Evolutionary conservation across 225 moss, liverwort and hornwort genomes (phyloP).

Genomic region (Physcomitrellopsis africana): DNA sequence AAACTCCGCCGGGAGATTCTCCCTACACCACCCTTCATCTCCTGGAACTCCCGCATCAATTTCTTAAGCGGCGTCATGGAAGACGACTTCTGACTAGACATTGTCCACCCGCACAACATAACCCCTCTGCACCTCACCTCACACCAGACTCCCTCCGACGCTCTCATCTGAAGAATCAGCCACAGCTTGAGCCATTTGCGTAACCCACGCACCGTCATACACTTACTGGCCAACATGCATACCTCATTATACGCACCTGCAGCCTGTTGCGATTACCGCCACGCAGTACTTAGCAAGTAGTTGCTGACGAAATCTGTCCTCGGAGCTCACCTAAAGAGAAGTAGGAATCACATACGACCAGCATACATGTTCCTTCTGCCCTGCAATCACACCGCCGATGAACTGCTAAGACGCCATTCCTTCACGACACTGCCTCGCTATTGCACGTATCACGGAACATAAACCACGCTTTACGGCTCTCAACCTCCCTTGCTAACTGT

Average conservation of each 20-base stretch:
- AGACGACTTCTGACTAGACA: slow-evolving; percentile 67
- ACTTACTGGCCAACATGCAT: slow-evolving; percentile 58
- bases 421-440: too few species aligned
- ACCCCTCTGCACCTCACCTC: slow-evolving; percentile 41
- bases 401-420: too few species aligned
- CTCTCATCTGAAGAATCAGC: slow-evolving; percentile 47
- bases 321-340: too few species aligned
- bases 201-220: slow-evolving; percentile 53
- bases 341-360: too few species aligned
- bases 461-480: too few species aligned
- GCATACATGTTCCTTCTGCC: too few species aligned
- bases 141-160: slow-evolving; percentile 58
- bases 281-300: not conserved
- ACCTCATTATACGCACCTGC: slow-evolving; percentile 48
- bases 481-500: too few species aligned
- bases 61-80: slow-evolving; percentile 97
- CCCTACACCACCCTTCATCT: slow-evolving; percentile 98
- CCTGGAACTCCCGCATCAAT: slow-evolving; percentile 87
- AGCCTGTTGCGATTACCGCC: not conserved
- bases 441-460: too few species aligned
- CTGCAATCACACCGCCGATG: too few species aligned
- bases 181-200: slow-evolving; percentile 60
- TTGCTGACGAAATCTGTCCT: too few species aligned
- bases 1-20: slow-evolving; percentile 96
- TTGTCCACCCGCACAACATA: slow-evolving; percentile 48